Evolutionary conservation across 345 rosid genomes (phyloP).

Genomic region (Sapria himalayana): DNA sequence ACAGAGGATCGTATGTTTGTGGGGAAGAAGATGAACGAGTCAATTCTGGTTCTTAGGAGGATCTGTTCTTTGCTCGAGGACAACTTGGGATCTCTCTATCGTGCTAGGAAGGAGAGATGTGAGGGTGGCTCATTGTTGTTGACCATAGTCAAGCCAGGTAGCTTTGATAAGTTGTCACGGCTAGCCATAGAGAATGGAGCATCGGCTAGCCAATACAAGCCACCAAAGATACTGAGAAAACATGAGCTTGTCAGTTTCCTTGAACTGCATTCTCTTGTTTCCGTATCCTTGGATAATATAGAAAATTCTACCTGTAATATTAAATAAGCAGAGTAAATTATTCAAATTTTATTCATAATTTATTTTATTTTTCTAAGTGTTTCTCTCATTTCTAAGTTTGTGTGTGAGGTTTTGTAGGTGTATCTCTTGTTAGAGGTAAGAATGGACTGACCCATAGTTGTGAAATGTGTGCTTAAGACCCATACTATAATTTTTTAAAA

Average conservation of each 20-base stretch:
- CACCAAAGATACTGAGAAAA: conserved; percentile 29
- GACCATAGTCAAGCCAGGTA: conserved; percentile 17
- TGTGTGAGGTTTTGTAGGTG: no score
- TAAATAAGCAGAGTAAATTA: no score
- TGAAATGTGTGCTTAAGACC: no score
- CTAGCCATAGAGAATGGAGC: conserved; percentile 20
- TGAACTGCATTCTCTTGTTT: conserved; percentile 14
- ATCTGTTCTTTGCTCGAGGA: conserved; percentile 19
- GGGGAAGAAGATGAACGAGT: conserved; percentile 6
- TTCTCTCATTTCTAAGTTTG: no score
- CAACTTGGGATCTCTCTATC: conserved; percentile 18
- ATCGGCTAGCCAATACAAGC: conserved; percentile 30
- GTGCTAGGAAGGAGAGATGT: conserved; percentile 19
- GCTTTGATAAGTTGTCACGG: conserved; percentile 17
- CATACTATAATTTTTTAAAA: no score
- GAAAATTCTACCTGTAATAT: no score
- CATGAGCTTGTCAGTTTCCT: conserved; percentile 12
- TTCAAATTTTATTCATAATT: no score
- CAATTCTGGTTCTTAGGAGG: conserved; percentile 6
- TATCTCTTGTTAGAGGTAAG: no score
- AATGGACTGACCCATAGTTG: no score
- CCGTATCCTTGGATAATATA: conserved; percentile 7
- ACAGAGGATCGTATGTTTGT: conserved; percentile 8
- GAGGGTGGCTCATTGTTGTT: conserved; percentile 14
- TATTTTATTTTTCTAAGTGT: no score